Base-by-base conservation (phyloP, 345 rosid species). In the Hibiscus syriacus region DNA sequence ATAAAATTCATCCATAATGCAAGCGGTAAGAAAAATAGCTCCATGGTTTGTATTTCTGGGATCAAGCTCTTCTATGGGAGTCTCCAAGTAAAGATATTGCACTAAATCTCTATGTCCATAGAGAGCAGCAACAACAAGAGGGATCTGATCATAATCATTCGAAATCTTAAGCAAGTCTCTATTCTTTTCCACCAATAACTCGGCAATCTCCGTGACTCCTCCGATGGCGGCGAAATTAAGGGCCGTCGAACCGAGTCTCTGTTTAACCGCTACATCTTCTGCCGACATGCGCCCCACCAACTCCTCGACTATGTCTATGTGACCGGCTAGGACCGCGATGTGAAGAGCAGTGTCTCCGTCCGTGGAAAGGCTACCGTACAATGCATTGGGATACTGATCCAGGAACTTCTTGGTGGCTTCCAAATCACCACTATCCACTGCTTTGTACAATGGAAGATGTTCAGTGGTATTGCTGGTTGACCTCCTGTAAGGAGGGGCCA, bases 221-320 rank as follows among this genome's bases (percentile, higher is more conserved):
- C 96, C 96, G 1, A 83, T 83, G 6, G 90, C 90, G 1, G 96
- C 96, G 67, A 79, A 89, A 63, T 76, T 76, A 43, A 89, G 88
- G 14, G 96, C 84, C 0, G 96, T 89, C 59, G 84, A 81, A 45
- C 82, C 80, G 2, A 25, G 56, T 23, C 74, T 80, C 66, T 61
- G 74, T 73, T 70, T 74, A 27, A 70, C 73, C 49, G 27, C 67
- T 50, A 89, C 61, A 9, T 72, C 72, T 22, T 52, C 52, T 10
- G 55, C 25, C 1, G 55, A 59, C 57, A 82, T 70, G 56, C 69
- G 46, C 9, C 53, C 43, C 22, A 83, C 67, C 60, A 89, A 36
- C 78, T 86, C 86, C 77, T 69, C 83, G 3, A 89, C 90, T 6
- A 89, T 81, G 64, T 78, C 80, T 41, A 69, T 57, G 22, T 82